Conservation (phyloP, 805 yeast genomes). For the Jamesozyma spencerorum region DNA sequence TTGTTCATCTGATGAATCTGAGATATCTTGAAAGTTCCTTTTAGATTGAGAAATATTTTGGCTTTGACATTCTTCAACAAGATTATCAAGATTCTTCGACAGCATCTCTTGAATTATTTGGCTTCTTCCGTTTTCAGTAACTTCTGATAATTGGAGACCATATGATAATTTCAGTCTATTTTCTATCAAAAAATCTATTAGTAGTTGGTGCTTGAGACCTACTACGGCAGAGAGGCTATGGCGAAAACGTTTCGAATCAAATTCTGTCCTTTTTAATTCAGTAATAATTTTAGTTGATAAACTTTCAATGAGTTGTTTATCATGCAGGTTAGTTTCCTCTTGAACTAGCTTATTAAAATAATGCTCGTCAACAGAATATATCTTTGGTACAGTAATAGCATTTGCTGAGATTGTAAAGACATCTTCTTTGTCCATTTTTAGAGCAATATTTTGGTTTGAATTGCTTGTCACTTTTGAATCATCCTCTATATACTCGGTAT, state of each 20-base stretch:
- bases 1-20: slow-evolving; percentile 4
- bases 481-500: slow-evolving; percentile 26
- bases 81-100: slow-evolving; percentile 31
- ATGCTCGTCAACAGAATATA: slow-evolving; percentile 37
- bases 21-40: slow-evolving; percentile 3
- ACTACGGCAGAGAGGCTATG: slow-evolving; percentile 44
- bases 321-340: slow-evolving; percentile 11
- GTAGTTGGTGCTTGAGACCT: slow-evolving; percentile 41
- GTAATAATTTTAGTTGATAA: slow-evolving; percentile 35
- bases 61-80: slow-evolving; percentile 37
- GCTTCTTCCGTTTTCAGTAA: slow-evolving; percentile 32
- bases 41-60: slow-evolving; percentile 2
- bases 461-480: no score
- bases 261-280: slow-evolving; percentile 32
- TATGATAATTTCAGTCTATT: slow-evolving; percentile 47
- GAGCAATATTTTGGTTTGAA: no score
- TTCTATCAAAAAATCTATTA: slow-evolving; percentile 40
- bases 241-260: slow-evolving; percentile 39
- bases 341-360: slow-evolving; percentile 49
- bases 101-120: slow-evolving; percentile 37
- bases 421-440: slow-evolving; percentile 12
- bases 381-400: slow-evolving; percentile 10
- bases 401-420: slow-evolving; percentile 3
- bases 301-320: slow-evolving; percentile 33
- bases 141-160: slow-evolving; percentile 40